A percentile compares a stretch with the other conserved stretches of the same genome.
Conservation (phyloP, 2,329 filamentous ascomycete species). For the Ophiostoma montium region DNA sequence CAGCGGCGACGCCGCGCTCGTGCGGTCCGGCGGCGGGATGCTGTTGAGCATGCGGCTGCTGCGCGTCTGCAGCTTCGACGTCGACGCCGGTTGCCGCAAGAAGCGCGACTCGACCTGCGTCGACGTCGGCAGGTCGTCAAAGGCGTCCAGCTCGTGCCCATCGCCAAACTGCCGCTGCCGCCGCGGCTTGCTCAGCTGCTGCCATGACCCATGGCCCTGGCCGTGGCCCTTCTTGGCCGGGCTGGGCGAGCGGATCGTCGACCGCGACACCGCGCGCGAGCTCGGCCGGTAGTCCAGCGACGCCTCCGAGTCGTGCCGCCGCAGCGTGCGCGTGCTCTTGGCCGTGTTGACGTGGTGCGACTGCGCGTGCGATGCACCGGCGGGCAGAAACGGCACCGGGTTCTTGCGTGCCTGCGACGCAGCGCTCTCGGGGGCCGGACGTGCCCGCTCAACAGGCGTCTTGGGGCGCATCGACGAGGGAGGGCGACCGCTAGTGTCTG, state of each 20-base stretch:
- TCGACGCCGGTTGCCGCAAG: conserved; percentile 62
- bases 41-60: conserved; percentile 43
- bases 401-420: conserved; percentile 42
- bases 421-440: conserved; percentile 35
- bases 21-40: conserved; percentile 29
- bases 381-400: conserved; percentile 63
- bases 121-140: conserved; percentile 90
- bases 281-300: conserved; percentile 41
- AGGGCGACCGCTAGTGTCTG: conserved; percentile 33
- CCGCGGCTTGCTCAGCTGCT: conserved; percentile 60
- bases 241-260: conserved; percentile 45
- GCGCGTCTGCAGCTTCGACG: conserved; percentile 48
- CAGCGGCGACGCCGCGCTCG: conserved; percentile 36
- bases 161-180: conserved; percentile 69
- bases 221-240: conserved; percentile 33
- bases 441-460: conserved; percentile 53
- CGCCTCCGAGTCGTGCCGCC: conserved; percentile 72
- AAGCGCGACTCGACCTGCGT: conserved; percentile 67
- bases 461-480: conserved; percentile 46
- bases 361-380: conserved; percentile 53
- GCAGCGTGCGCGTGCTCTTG: conserved; percentile 46
- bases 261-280: conserved; percentile 44
- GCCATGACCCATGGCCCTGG: conserved; percentile 30
- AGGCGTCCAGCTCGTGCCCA: conserved; percentile 79
- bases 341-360: conserved; percentile 54